Percentiles rank a stretch among this genome's conserved stretches.
These are phyloP conservation scores for Trichoderma sp. DNA, from an alignment of 2,329 filamentous ascomycete species.

Conservation along the genomic window DNA sequence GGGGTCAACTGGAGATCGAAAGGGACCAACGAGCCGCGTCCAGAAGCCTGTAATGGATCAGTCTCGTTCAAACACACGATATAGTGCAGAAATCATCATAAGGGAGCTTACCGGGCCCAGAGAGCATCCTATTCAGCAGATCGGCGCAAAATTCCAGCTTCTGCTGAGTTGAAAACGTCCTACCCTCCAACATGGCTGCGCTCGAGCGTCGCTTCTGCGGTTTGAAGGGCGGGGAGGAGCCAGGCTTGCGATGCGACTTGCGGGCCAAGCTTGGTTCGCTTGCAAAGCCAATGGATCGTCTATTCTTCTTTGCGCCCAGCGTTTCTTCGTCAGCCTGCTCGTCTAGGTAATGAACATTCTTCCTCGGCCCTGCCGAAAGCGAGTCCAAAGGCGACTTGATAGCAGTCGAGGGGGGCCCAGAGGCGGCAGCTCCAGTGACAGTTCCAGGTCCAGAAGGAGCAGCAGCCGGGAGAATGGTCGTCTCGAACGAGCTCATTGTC, in stretches of 20 bases:
- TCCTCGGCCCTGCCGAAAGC: slow-evolving; percentile 37
- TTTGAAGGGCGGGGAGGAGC: slow-evolving; percentile 41
- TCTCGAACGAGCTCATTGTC: slow-evolving; percentile 59
- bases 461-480: neutral
- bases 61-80: neutral
- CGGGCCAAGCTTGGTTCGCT: slow-evolving; percentile 5
- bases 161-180: slow-evolving; percentile 42
- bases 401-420: neutral
- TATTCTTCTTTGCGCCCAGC: slow-evolving; percentile 45
- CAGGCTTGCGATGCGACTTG: slow-evolving; percentile 34
- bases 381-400: neutral
- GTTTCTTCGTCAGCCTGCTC: slow-evolving; percentile 47
- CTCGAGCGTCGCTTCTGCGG: slow-evolving; percentile 43
- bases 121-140: slow-evolving; percentile 61
- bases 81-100: no score
- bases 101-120: slow-evolving; percentile 55
- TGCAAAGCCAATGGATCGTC: slow-evolving; percentile 40
- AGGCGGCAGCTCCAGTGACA: neutral
- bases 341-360: slow-evolving; percentile 55
- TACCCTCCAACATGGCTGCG: slow-evolving; percentile 38
- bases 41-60: slow-evolving; percentile 55
- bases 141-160: slow-evolving; percentile 63
- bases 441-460: neutral
- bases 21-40: slow-evolving; percentile 66
- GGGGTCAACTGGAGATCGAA: slow-evolving; percentile 62